Conservation (phyloP, 1,284 basidiomycete species). For the Xanthoconium separans region DNA sequence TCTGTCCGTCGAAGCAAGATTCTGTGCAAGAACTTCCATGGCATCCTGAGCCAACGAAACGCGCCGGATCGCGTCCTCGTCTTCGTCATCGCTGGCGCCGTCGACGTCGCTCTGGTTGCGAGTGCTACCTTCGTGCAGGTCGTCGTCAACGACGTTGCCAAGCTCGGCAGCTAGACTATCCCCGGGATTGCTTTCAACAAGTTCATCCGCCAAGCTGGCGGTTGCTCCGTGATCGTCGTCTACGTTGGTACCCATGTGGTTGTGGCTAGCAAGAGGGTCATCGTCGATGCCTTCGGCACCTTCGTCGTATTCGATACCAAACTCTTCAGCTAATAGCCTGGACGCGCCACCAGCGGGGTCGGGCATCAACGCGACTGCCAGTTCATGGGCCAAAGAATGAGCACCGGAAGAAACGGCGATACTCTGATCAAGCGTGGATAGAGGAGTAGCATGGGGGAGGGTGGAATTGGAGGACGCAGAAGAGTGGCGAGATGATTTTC, state of each 20-base stretch:
- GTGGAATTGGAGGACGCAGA: constrained; percentile 21
- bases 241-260: constrained; percentile 9
- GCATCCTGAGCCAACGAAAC: constrained; percentile 53
- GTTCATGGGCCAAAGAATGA: constrained; percentile 78
- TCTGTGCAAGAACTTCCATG: constrained; percentile 66
- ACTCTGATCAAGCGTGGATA: constrained; percentile 33
- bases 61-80: constrained; percentile 28
- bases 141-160: constrained; percentile 21
- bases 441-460: constrained; percentile 23
- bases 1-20: constrained; percentile 73
- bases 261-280: constrained; percentile 17
- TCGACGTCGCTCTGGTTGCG: constrained; percentile 14
- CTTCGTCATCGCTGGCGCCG: constrained; percentile 25
- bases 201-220: constrained; percentile 27
- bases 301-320: constrained; percentile 83
- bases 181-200: constrained; percentile 22
- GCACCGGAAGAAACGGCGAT: constrained; percentile 32
- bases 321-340: constrained; percentile 75
- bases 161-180: constrained; percentile 29
- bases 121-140: constrained; percentile 10
- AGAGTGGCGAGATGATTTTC: constrained; percentile 32
- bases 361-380: constrained; percentile 79
- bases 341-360: constrained; percentile 68
- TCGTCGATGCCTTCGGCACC: constrained; percentile 75
- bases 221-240: constrained; percentile 20